phyloP scores from a whole-genome alignment of 2,329 filamentous ascomycete species.

The Colletotrichum falcatum region DNA sequence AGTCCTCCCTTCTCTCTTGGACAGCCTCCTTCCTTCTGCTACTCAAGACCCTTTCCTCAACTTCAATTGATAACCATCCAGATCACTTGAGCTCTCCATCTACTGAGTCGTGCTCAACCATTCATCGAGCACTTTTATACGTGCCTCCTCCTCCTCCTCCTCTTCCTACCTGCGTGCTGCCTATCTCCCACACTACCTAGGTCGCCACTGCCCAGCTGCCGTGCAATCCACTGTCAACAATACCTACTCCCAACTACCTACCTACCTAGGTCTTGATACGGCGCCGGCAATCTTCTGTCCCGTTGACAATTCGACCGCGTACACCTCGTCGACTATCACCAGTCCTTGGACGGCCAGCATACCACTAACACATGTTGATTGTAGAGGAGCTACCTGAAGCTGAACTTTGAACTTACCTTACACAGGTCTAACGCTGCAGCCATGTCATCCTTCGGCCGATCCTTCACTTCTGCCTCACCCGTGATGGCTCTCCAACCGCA shows the following conservation, averaged over 20 bases:
- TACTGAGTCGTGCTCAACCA: background rate
- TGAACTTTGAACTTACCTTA: constrained; percentile 46
- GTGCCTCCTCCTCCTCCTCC: background rate
- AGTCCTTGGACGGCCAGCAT: background rate
- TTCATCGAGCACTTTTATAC: background rate
- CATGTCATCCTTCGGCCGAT: constrained; percentile 60
- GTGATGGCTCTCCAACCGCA: constrained; percentile 56
- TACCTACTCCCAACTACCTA: too few relatives aligned
- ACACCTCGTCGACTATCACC: background rate
- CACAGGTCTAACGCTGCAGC: constrained; percentile 45
- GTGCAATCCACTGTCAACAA: background rate
- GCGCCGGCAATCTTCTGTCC: background rate
- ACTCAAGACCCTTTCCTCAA: background rate
- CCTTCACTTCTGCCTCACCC: constrained; percentile 57
- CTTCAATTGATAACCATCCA: constrained; percentile 9
- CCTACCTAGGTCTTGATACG: background rate
- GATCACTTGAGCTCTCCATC: background rate
- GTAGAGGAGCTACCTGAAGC: constrained; percentile 43
- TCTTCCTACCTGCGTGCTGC: too few relatives aligned
- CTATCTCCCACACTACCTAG: background rate
- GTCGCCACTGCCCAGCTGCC: background rate
- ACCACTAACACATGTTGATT: constrained; percentile 27
- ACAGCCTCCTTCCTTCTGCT: constrained; percentile 10
- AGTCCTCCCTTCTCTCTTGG: constrained; percentile 10
- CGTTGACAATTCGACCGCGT: background rate